phyloP scores from a whole-genome alignment of 2,329 filamentous ascomycete genomes.

The Talaromyces sp. region DNA sequence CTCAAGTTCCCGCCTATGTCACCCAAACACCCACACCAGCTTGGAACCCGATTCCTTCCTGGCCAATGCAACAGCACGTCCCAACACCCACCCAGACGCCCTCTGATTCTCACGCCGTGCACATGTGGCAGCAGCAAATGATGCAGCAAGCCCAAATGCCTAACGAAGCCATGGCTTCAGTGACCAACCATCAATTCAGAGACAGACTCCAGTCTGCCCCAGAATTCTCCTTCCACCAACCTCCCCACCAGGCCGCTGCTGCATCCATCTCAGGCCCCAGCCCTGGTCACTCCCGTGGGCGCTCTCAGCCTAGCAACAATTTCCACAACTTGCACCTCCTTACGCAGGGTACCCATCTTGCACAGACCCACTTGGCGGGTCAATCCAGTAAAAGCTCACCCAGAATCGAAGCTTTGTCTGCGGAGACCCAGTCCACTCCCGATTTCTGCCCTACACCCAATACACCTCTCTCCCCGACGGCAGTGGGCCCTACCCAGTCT shows the following conservation, averaged over 20 bases:
- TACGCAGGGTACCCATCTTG: constrained; percentile 23
- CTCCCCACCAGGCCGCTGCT: constrained; percentile 6
- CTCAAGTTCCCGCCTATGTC: constrained; percentile 34
- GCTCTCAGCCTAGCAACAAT: constrained; percentile 25
- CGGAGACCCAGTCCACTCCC: constrained; percentile 34
- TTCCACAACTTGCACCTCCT: constrained; percentile 25
- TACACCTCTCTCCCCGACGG: constrained; percentile 32
- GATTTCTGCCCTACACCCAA: constrained; percentile 37
- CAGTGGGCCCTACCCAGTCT: constrained; percentile 9
- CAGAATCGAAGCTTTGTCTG: constrained; percentile 25
- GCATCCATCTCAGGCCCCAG: constrained; percentile 23
- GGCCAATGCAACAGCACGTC: constrained; percentile 31
- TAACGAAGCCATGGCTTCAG: constrained; percentile 9
- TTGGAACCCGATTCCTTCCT: constrained; percentile 21
- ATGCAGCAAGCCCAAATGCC: constrained; percentile 28
- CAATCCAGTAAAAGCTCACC: constrained; percentile 22
- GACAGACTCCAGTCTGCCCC: constrained; percentile 39
- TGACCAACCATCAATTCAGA: constrained; percentile 33
- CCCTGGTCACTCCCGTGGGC: constrained; percentile 22
- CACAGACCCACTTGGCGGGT: constrained; percentile 8
- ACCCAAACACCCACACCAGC: constrained; percentile 21
- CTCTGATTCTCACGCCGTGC: constrained; percentile 24
- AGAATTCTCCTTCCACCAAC: constrained; percentile 27
- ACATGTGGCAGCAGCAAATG: constrained; percentile 32
- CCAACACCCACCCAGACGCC: constrained; percentile 24